These are phyloP conservation scores for Aspergillus spinulosporus DNA, from an alignment of 2,329 filamentous ascomycete species.

Conservation along the genomic window DNA sequence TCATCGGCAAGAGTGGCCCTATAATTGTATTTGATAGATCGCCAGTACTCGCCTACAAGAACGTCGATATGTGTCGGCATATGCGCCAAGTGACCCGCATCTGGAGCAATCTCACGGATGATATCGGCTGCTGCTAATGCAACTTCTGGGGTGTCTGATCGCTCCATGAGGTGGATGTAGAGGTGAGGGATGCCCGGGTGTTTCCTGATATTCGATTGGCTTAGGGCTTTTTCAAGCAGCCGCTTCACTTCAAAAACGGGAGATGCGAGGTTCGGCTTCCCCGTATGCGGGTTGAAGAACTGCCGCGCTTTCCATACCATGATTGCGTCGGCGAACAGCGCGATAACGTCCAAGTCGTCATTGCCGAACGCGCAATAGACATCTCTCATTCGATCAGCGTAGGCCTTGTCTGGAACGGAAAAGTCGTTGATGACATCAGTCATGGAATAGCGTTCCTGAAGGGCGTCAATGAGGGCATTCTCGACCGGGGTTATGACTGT, in stretches of 20 bases:
- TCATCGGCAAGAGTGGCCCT: conserved; percentile 68
- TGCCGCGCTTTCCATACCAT: conserved; percentile 64
- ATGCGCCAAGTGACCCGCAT: conserved; percentile 69
- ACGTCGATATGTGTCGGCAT: conserved; percentile 79
- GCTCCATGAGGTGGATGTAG: conserved; percentile 77
- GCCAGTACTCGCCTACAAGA: conserved; percentile 68
- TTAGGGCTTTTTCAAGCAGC: conserved; percentile 61
- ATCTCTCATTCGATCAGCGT: conserved; percentile 61
- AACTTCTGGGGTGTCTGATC: conserved; percentile 65
- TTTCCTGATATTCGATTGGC: conserved; percentile 48
- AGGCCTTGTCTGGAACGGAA: conserved; percentile 57
- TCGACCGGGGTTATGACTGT: conserved; percentile 50
- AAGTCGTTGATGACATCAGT: conserved; percentile 52
- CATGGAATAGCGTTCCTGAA: conserved; percentile 62
- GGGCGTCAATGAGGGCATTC: conserved; percentile 61
- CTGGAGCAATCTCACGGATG: conserved; percentile 65
- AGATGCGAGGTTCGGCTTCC: conserved; percentile 55
- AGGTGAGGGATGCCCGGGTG: conserved; percentile 73
- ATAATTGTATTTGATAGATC: conserved; percentile 66
- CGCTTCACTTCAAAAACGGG: conserved; percentile 59
- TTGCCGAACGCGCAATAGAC: conserved; percentile 53
- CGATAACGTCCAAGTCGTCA: conserved; percentile 62
- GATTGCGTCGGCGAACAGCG: conserved; percentile 63
- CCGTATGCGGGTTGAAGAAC: conserved; percentile 62
- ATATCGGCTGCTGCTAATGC: conserved; percentile 62